A percentile compares a stretch with the other conserved stretches of the same genome.
Conservation (phyloP, 202 grass and related monocot species). For the Schoenoplectus triqueter region DNA sequence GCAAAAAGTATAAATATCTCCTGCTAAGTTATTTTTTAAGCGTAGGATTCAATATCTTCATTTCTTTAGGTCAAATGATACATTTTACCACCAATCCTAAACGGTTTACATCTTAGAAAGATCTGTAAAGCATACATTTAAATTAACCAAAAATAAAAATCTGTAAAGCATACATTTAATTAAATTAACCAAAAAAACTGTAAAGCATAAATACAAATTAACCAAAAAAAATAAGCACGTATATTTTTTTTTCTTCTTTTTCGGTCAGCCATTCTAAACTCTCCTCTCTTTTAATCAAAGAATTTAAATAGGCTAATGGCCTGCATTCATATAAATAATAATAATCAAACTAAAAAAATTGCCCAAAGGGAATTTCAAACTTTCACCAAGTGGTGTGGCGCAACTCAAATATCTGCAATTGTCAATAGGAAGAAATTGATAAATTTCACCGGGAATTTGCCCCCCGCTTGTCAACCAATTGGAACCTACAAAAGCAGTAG, state of each 20-base stretch:
- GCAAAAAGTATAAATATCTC: no score
- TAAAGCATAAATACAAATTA: constrained; percentile 1
- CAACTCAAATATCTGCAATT: background rate
- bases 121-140: constrained; percentile 19
- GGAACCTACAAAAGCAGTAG: no score
- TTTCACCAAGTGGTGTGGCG: background rate
- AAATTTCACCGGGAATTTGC: background rate
- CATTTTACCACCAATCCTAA: background rate
- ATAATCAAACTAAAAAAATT: background rate
- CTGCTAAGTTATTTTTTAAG: no score
- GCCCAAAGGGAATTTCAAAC: background rate
- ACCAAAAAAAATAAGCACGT: background rate
- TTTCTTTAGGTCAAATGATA: background rate
- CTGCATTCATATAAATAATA: no score
- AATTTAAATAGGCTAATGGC: no score
- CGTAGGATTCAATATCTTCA: no score
- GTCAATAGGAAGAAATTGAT: background rate
- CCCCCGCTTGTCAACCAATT: background rate
- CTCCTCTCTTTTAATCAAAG: background rate
- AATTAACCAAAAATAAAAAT: background rate
- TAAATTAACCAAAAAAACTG: background rate
- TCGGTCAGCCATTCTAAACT: background rate
- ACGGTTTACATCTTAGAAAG: background rate
- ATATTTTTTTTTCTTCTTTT: background rate
- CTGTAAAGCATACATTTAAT: background rate